phyloP scores from a whole-genome alignment of 164 flowering plant species.

The Macadamia tetraphylla region DNA sequence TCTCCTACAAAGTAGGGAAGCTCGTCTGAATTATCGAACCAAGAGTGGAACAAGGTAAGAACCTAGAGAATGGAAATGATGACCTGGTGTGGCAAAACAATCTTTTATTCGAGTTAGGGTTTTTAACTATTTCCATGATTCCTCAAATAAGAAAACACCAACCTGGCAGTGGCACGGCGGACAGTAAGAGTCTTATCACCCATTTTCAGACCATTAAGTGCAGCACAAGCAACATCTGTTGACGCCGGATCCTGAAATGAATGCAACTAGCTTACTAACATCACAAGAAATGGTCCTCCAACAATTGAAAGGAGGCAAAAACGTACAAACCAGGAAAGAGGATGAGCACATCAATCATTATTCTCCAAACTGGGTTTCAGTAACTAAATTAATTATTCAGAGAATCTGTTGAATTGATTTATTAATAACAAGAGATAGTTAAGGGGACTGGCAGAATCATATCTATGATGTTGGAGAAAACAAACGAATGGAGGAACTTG shows the following conservation, averaged over 20 bases:
- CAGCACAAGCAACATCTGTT: constrained; percentile 82
- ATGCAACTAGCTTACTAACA: constrained; percentile 12
- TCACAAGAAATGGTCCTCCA: neutral
- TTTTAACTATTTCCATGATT: neutral
- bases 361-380: neutral
- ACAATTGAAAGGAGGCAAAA: neutral
- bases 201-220: constrained; percentile 84
- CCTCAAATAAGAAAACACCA: constrained; percentile 10
- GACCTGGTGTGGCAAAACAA: neutral
- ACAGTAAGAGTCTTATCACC: constrained; percentile 86
- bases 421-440: neutral
- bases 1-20: too few species aligned
- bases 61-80: neutral
- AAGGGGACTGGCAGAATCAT: neutral
- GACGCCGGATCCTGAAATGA: constrained; percentile 61
- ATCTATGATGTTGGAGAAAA: too few species aligned
- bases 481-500: too few species aligned
- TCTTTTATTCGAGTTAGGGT: too few species aligned
- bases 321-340: neutral
- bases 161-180: constrained; percentile 76
- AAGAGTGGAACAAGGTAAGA: neutral
- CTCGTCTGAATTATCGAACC: too few species aligned
- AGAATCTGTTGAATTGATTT: neutral
- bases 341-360: neutral
- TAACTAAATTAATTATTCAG: neutral